phyloP scores from a whole-genome alignment of 768 basidiomycete species.

The Mycena haematopus region DNA sequence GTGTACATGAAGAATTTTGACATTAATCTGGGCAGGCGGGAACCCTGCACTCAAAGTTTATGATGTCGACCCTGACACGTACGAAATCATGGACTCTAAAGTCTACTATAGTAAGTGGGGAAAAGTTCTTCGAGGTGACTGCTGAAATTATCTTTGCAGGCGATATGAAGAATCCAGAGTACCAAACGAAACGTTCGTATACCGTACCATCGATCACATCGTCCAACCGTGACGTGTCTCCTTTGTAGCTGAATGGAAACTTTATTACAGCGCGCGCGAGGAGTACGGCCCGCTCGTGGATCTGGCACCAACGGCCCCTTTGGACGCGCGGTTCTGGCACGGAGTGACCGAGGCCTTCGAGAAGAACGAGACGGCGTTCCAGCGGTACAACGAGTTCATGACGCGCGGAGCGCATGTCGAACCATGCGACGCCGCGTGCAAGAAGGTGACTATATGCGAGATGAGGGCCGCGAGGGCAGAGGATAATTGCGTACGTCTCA shows the following conservation, averaged over 20 bases:
- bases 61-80: constrained; percentile 71
- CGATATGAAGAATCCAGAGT: constrained; percentile 48
- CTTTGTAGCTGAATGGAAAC: constrained; percentile 53
- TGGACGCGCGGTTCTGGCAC: constrained; percentile 67
- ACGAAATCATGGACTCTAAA: constrained; percentile 65
- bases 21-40: constrained; percentile 42
- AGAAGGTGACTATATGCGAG: constrained; percentile 49
- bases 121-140: neutral
- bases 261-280: constrained; percentile 62
- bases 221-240: constrained; percentile 14
- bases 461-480: constrained; percentile 49
- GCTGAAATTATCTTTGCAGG: constrained; percentile 35
- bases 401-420: constrained; percentile 45
- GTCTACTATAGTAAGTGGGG: constrained; percentile 52
- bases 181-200: constrained; percentile 53
- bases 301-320: constrained; percentile 43
- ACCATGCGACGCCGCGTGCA: constrained; percentile 46
- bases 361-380: constrained; percentile 50
- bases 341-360: constrained; percentile 60
- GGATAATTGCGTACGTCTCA: constrained; percentile 48
- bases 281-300: constrained; percentile 55
- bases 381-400: constrained; percentile 52
- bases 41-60: constrained; percentile 66
- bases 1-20: neutral
- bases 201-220: constrained; percentile 3